Evolutionary conservation across 1,139 yeast species (phyloP).

Genomic region (Tardiomyces depauwii): DNA sequence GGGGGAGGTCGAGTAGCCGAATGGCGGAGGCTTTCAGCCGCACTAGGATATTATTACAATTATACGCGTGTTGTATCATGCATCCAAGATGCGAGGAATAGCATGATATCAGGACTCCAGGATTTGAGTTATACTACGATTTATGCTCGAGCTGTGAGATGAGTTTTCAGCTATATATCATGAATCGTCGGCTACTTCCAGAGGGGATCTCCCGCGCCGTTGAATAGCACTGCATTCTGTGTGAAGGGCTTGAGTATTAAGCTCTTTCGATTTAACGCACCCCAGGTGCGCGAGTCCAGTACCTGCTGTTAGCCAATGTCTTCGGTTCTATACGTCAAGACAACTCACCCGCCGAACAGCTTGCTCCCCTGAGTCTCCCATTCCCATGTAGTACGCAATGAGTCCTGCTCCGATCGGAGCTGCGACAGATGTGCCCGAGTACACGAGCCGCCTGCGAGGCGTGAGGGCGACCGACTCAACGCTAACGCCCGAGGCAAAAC

Average conservation of each 20-base stretch:
- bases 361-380: conserved; percentile 42
- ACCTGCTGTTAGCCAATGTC: not conserved
- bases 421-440: conserved; percentile 86
- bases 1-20: no score
- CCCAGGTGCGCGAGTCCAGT: conserved; percentile 8
- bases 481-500: conserved; percentile 70
- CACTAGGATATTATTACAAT: no score
- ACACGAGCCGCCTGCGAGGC: conserved; percentile 12
- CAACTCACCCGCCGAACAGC: conserved; percentile 22
- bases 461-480: conserved; percentile 36
- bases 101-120: no score
- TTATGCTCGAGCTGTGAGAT: no score
- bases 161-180: no score
- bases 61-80: not conserved
- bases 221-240: conserved; percentile 30
- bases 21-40: no score
- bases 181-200: conserved; percentile 14
- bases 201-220: conserved; percentile 29
- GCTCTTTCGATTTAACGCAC: conserved; percentile 20
- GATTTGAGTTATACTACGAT: no score
- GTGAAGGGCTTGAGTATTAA: conserved; percentile 26
- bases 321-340: no score
- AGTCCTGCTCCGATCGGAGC: conserved; percentile 73
- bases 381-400: conserved; percentile 50
- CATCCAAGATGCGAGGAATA: no score